These are phyloP conservation scores for Scalesia atractyloides DNA, from an alignment of 129 eudicot species.

Conservation along the genomic window DNA sequence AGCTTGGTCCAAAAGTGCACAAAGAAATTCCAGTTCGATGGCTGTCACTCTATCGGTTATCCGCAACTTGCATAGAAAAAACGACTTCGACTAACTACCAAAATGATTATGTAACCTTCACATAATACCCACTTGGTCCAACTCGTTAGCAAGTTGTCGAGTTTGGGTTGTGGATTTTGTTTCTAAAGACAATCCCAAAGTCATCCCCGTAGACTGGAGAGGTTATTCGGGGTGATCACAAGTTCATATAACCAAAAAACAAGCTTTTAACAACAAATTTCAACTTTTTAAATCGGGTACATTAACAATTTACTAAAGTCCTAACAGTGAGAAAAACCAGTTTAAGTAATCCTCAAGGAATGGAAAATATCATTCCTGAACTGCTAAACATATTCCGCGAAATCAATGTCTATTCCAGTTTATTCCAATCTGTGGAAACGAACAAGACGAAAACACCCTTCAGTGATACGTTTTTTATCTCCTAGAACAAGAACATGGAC, in stretches of 20 bases:
- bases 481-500: slow-evolving; percentile 61
- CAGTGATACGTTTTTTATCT: slow-evolving; percentile 22
- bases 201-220: slow-evolving; percentile 1
- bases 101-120: too few relatives aligned
- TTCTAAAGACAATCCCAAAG: neutral
- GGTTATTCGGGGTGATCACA: neutral
- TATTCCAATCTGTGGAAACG: slow-evolving; percentile 27
- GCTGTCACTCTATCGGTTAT: too few relatives aligned
- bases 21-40: too few relatives aligned
- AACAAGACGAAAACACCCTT: slow-evolving; percentile 24
- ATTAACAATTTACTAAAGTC: slow-evolving; percentile 31
- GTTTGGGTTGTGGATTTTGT: neutral
- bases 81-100: too few relatives aligned
- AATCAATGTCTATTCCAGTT: slow-evolving; percentile 24
- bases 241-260: neutral
- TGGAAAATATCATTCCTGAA: slow-evolving; percentile 36
- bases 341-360: slow-evolving; percentile 32
- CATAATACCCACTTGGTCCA: too few relatives aligned
- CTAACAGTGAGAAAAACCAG: slow-evolving; percentile 31
- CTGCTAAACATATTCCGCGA: slow-evolving; percentile 34
- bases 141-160: too few relatives aligned
- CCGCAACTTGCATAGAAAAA: too few relatives aligned
- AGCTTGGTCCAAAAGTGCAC: too few relatives aligned
- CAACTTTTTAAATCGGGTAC: slow-evolving; percentile 13
- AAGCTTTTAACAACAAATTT: slow-evolving; percentile 9